These are phyloP conservation scores for Entophlyctis luteolus DNA, from an alignment of 192 early-diverging fungal genomes.

Conservation along the genomic window DNA sequence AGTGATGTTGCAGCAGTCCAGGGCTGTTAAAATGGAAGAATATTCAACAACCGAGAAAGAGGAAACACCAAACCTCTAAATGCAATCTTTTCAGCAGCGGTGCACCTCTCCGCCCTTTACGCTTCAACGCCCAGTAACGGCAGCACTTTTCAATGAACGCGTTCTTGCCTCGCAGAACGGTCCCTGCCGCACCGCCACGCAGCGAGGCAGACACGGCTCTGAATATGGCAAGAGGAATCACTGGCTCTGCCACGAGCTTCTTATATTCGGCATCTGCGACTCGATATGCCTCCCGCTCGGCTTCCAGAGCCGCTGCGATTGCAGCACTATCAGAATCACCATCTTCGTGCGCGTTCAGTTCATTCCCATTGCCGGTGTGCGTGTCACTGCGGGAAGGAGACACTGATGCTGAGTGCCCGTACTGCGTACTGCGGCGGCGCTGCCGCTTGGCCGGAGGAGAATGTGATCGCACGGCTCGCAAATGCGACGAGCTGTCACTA, in stretches of 20 bases:
- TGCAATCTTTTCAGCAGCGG: slow-evolving; percentile 93
- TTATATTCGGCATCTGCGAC: slow-evolving; percentile 45
- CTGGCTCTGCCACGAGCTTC: slow-evolving; percentile 49
- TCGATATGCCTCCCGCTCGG: not conserved
- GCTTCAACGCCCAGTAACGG: slow-evolving; percentile 94
- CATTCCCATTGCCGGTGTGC: not conserved
- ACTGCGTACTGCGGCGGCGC: not conserved
- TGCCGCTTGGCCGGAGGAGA: not conserved
- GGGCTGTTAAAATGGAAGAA: slow-evolving; percentile 46
- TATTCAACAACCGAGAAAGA: not conserved
- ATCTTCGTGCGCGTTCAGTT: slow-evolving; percentile 1
- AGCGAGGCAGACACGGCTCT: slow-evolving; percentile 38
- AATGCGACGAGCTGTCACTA: not conserved
- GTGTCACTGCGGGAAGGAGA: not conserved
- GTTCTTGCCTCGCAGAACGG: slow-evolving; percentile 42
- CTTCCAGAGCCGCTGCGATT: not conserved
- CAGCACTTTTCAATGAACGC: slow-evolving; percentile 67
- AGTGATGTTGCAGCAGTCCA: slow-evolving; percentile 81
- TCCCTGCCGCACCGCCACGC: slow-evolving; percentile 4
- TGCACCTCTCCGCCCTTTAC: slow-evolving; percentile 82
- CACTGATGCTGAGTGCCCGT: not conserved
- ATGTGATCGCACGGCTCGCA: not conserved
- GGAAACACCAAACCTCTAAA: slow-evolving; percentile 63
- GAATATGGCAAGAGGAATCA: slow-evolving; percentile 63
- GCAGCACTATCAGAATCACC: not conserved